These are phyloP conservation scores for Candida coquimbonensis DNA, from an alignment of 805 yeast species.

Conservation along the genomic window DNA sequence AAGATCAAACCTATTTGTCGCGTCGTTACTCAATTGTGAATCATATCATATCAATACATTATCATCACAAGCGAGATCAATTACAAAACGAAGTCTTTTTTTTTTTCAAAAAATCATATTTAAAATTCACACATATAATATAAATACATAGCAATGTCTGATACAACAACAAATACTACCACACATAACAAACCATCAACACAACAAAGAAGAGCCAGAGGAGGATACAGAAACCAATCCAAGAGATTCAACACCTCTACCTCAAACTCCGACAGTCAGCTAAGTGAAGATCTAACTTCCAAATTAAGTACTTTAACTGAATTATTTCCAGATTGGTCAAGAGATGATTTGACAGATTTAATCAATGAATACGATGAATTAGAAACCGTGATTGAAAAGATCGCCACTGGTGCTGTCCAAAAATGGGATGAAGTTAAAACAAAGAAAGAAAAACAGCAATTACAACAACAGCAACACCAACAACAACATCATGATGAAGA, in stretches of 20 bases:
- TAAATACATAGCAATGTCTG: conserved; percentile 7
- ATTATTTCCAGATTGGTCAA: conserved; percentile 92
- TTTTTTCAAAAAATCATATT: background rate
- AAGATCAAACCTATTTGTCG: background rate
- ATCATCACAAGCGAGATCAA: background rate
- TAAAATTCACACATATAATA: background rate
- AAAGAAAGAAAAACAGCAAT: conserved; percentile 43
- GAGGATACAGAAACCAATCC: conserved; percentile 37
- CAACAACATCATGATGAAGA: conserved; percentile 12
- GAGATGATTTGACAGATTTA: conserved; percentile 71
- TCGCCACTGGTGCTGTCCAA: conserved; percentile 82
- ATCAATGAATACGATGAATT: conserved; percentile 71
- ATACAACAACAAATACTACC: conserved; percentile 4
- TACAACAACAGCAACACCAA: conserved; percentile 9
- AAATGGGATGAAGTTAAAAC: conserved; percentile 93
- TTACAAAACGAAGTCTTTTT: background rate
- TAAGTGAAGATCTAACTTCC: conserved; percentile 26
- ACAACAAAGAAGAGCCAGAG: conserved; percentile 23
- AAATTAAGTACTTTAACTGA: conserved; percentile 59
- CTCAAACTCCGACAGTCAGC: conserved; percentile 13
- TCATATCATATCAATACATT: background rate
- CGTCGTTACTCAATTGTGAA: background rate
- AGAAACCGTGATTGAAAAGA: conserved; percentile 76
- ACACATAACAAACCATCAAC: conserved; percentile 7
- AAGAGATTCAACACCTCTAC: conserved; percentile 31